Conservation (phyloP, 129 eudicot genomes). For the Glebionis coronaria region DNA sequence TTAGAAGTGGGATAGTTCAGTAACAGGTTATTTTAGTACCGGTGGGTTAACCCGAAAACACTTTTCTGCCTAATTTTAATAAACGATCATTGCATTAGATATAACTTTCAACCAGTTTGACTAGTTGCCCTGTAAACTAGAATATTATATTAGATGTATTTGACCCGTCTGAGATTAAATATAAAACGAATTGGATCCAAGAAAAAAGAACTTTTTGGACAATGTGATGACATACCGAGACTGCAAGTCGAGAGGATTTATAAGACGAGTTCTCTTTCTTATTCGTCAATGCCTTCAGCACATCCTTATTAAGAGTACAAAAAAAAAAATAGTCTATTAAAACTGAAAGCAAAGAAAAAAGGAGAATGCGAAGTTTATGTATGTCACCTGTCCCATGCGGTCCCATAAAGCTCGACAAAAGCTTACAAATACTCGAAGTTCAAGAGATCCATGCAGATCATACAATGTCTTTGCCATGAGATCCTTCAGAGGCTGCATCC, state of each 20-base stretch:
- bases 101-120: no score
- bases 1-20: neutral
- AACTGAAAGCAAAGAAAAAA: neutral
- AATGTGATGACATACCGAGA: constrained; percentile 50
- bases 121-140: no score
- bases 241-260: constrained; percentile 69
- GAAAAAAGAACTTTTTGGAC: no score
- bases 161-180: no score
- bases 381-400: constrained; percentile 75
- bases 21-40: no score
- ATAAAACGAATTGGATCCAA: no score
- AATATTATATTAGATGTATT: no score
- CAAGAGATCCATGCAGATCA: constrained; percentile 52
- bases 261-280: constrained; percentile 59
- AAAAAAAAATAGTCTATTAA: neutral
- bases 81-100: no score
- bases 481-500: constrained; percentile 72
- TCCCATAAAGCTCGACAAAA: constrained; percentile 79
- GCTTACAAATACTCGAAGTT: constrained; percentile 42
- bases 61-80: no score
- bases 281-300: constrained; percentile 48
- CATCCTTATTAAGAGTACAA: constrained; percentile 41
- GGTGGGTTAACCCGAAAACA: no score
- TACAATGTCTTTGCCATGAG: constrained; percentile 40
- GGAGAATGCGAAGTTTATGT: neutral